Base-by-base conservation (phyloP, 2,329 filamentous ascomycete genomes). In the Epichloe elymi region DNA sequence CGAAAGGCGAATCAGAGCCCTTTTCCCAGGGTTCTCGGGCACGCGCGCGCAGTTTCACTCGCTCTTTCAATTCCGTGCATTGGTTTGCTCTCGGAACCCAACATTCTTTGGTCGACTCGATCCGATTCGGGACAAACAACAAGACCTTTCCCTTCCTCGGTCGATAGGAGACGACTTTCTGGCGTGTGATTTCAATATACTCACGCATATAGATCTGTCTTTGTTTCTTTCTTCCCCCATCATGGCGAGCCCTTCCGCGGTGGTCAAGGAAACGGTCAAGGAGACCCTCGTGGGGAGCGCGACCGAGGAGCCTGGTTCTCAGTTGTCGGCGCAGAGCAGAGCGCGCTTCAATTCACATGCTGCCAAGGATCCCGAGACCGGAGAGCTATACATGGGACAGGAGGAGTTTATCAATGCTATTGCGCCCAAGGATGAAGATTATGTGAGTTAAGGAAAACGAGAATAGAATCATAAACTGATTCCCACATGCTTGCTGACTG, bases 391-490 rank as follows among this genome's bases (percentile, higher is more conserved):
- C 64, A 86, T 98, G 79, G 82, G 78, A 44, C 80, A 85, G 55
- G 80, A 90, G n/a, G 80, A 94, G 65, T 98, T 98, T 67, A 81
- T 96, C 61, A 76, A 90, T 62, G 91, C 91, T 30, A 82, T 98
- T 71, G 90, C 88, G 59, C 93, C 93, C 5, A 76, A 78, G 46
- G 76, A 82, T 53, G 88, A 95, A 69, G 89, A 97, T 72, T 97
- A 93, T 71, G 91, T 96, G 73, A 81, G 86, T 78, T 23, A 39
- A 17, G 14, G 43, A 36, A 11, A 12, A 19, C 2, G 5, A 47
- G 3, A 30, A 11, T 3, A 10, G 20, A 23, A 26, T 10, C 41
- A 43, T 2, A 39, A 30, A 11, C 4, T 26, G 40, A 10, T 26
- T 17, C 11, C 4, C 19, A 42, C 8, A 6, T 42, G 19, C 40